These are phyloP conservation scores for Flaveria linearis DNA, from an alignment of 129 eudicot species.

Conservation along the genomic window DNA sequence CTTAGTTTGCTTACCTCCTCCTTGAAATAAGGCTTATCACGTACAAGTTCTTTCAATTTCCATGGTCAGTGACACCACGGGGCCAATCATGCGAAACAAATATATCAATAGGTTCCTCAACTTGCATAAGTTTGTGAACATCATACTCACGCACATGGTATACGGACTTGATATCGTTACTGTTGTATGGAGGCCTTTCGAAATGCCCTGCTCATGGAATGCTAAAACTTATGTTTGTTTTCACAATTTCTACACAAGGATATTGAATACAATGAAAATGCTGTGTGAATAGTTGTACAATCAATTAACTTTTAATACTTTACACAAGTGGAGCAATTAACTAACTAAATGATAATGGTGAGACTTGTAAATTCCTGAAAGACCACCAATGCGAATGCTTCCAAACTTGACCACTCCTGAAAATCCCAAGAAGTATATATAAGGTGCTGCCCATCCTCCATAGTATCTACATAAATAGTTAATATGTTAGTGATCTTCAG, in stretches of 20 bases:
- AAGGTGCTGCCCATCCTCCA: constrained; percentile 99
- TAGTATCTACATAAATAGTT: constrained; percentile 60
- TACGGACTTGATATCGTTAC: constrained; percentile 68
- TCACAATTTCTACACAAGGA: neutral
- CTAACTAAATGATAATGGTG: constrained; percentile 67
- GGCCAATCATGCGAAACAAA: constrained; percentile 99
- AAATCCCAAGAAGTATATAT: constrained; percentile 91
- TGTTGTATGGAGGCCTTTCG: constrained; percentile 86
- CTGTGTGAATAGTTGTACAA: constrained; percentile 1
- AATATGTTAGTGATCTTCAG: constrained; percentile 26
- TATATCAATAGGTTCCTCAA: constrained; percentile 74
- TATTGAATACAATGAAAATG: constrained; percentile 4
- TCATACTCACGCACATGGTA: constrained; percentile 96
- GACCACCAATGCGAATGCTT: constrained; percentile 85
- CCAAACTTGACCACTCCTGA: constrained; percentile 96
- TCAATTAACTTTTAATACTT: neutral
- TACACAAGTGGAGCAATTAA: neutral
- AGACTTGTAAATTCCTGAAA: constrained; percentile 88
- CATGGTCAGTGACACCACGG: constrained; percentile 75
- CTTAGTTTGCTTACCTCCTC: constrained; percentile 56
- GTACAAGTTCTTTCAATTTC: constrained; percentile 66
- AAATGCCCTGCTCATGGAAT: constrained; percentile 65
- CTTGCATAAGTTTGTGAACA: constrained; percentile 88
- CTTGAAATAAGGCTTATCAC: constrained; percentile 61
- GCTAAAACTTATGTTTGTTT: neutral